Evolutionary conservation across 2,329 filamentous ascomycete genomes (phyloP).

Genomic region (Colletotrichum liaoningense): DNA sequence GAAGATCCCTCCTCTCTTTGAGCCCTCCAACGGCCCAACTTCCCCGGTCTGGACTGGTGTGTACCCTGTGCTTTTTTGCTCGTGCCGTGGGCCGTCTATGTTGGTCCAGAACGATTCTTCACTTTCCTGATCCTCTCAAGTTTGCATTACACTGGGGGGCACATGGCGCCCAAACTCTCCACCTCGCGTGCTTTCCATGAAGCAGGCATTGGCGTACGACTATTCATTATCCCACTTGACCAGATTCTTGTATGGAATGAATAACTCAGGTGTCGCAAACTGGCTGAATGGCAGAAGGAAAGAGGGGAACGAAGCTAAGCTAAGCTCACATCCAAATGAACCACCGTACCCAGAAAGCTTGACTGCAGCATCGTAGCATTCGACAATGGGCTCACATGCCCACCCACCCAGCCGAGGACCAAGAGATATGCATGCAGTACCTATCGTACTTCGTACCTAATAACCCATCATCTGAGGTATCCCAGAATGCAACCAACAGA

Average conservation of each 20-base stretch:
- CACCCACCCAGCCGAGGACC: neutral
- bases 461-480: neutral
- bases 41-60: neutral
- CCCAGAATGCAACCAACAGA: neutral
- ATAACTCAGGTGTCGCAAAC: neutral
- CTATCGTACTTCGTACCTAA: no score
- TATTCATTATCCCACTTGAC: neutral
- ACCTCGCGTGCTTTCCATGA: neutral
- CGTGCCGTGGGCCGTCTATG: neutral
- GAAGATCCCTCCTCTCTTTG: neutral
- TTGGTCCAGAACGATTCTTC: neutral
- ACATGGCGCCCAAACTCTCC: neutral
- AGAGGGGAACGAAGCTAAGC: neutral
- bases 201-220: no score
- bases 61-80: no score
- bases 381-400: neutral
- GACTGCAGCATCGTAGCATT: neutral
- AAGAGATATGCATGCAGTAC: neutral
- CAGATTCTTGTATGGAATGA: neutral
- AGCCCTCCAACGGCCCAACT: neutral
- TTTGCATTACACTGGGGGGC: neutral
- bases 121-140: neutral
- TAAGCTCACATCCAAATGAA: neutral
- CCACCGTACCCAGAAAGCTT: neutral
- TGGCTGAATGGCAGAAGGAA: neutral